phyloP scores from a whole-genome alignment of 805 yeast species.

The Ogataea henricii region DNA sequence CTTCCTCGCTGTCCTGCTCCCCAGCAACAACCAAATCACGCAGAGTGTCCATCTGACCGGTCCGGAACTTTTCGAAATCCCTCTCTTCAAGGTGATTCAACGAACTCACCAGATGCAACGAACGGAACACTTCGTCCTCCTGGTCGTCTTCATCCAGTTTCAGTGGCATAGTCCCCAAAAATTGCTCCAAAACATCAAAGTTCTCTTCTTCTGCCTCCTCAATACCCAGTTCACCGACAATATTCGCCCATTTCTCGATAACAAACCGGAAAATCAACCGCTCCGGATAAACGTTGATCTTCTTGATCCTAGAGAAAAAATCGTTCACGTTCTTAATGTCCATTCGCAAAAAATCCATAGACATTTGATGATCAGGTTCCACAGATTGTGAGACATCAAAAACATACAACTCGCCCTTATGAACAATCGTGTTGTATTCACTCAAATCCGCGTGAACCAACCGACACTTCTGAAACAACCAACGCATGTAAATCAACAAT shows the following conservation, averaged over 20 bases:
- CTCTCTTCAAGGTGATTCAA: slow-evolving; percentile 86
- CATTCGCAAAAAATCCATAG: slow-evolving; percentile 93
- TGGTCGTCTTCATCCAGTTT: slow-evolving; percentile 52
- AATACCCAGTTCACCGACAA: slow-evolving; percentile 11
- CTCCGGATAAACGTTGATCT: slow-evolving; percentile 79
- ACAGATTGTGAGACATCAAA: slow-evolving; percentile 97
- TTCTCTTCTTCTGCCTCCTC: slow-evolving; percentile 40
- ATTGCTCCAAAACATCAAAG: slow-evolving; percentile 42
- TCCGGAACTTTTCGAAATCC: slow-evolving; percentile 76
- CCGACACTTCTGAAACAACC: slow-evolving; percentile 83
- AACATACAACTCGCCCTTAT: slow-evolving; percentile 73
- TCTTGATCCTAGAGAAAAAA: slow-evolving; percentile 70
- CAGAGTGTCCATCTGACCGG: slow-evolving; percentile 80
- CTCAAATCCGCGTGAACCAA: slow-evolving; percentile 96
- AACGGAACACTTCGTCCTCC: slow-evolving; percentile 84
- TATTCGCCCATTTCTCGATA: slow-evolving; percentile 46
- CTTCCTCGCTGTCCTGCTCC: slow-evolving; percentile 24
- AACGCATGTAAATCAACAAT: slow-evolving; percentile 80
- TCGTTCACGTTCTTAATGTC: slow-evolving; percentile 95
- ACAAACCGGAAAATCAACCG: slow-evolving; percentile 78
- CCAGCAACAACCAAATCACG: slow-evolving; percentile 54
- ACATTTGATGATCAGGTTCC: slow-evolving; percentile 97
- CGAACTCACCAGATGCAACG: slow-evolving; percentile 74
- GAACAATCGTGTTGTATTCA: slow-evolving; percentile 91
- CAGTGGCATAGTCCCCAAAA: slow-evolving; percentile 55